Evolutionary conservation across 441 rosid species (phyloP), one percentile per base, ranked within the genome.

Genomic region (Populus hybrid): DNA sequence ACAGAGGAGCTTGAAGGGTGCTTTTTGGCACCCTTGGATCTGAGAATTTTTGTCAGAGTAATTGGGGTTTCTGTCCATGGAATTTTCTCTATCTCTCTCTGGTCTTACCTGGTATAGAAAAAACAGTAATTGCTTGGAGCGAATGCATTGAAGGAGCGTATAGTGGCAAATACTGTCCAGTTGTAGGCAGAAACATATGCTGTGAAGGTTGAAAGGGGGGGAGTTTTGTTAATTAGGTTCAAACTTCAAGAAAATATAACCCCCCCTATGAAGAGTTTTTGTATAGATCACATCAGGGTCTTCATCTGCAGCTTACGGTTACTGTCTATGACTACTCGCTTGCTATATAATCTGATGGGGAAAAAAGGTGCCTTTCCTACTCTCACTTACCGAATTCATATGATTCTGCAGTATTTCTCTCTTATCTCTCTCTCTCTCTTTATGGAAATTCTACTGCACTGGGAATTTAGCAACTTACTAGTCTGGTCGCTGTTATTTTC

Each of bases 1-100:
- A 42, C 63, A 77, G 82, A 80, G 80, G 81, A 77, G 80, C 69
- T 71, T 75, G 73, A 78, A 67, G 67, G 61, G 64, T 75, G 72
- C 32, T 77, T 73, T 78, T 67, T 76, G 66, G 75, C 38, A 21
- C 77, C 71, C 46, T 28, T 67, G 75, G 79, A 57, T 77, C 74
- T 34, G 2, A 46, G 6, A 64, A 26, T 70, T 59, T 70, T 69
- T 72, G 38, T 28, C 46, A 12, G 69, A 70, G 75, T 42, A 32
- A 46, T 30, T 63, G 70, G 74, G 78, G 50, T 40, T 71, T 70
- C 6, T 24, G 65, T 61, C 68, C 50, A 61, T 46, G 72, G 57
- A 72, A 50, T 24, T 72, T 67, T 63, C 30, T 16, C 23, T 23
- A 35, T 64, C 16, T 11, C 20, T 46, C 57, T 12, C 57, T 46